Evolutionary conservation across 768 basidiomycete genomes (phyloP).

Genomic region (Phylloporus scabripes): DNA sequence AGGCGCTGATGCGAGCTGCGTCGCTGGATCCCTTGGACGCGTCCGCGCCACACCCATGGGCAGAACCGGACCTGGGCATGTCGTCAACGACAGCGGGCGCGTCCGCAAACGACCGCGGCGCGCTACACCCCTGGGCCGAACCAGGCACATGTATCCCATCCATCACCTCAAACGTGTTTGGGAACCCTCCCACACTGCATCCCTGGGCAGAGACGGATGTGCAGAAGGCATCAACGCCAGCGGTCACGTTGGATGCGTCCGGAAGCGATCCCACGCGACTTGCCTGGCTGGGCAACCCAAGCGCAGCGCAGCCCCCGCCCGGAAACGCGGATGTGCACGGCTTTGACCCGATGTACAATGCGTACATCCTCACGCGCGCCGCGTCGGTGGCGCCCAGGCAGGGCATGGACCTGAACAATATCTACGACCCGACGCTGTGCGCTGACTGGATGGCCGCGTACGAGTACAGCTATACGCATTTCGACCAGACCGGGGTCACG

Average conservation of each 20-base stretch:
- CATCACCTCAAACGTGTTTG: not conserved
- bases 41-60: too few species aligned
- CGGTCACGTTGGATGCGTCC: not conserved
- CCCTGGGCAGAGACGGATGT: not conserved
- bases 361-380: not conserved
- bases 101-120: too few species aligned
- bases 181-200: too few species aligned
- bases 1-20: too few species aligned
- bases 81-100: too few species aligned
- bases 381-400: not conserved
- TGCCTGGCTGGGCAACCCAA: not conserved
- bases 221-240: not conserved
- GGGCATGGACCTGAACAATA: not conserved
- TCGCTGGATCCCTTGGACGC: too few species aligned
- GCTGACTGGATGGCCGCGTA: slow-evolving; percentile 8
- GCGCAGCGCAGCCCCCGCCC: not conserved
- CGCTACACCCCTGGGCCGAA: too few species aligned
- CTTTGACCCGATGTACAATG: not conserved
- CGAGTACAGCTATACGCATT: slow-evolving; percentile 5
- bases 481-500: not conserved
- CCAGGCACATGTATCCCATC: too few species aligned
- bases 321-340: not conserved
- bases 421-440: slow-evolving; percentile 1
- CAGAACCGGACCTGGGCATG: too few species aligned
- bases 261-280: not conserved